phyloP scores from a whole-genome alignment of 306 rosid species.

The Prunus campanulata region DNA sequence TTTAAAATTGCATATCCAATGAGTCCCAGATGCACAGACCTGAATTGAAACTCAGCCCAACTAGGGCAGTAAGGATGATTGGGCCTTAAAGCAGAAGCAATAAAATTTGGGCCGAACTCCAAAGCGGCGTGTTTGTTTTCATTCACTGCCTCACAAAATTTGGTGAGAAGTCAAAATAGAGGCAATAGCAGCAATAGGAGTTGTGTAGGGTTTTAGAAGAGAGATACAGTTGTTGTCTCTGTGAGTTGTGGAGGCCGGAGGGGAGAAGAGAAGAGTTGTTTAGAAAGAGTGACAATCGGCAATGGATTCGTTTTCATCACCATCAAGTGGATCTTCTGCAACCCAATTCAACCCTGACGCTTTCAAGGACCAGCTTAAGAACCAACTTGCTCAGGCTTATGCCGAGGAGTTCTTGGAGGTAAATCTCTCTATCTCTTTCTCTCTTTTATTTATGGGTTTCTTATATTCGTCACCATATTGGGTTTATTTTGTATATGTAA shows the following conservation, averaged over 20 bases:
- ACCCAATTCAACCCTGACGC: conserved; percentile 49
- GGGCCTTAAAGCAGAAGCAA: neutral
- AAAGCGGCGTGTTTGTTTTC: neutral
- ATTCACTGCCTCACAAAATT: neutral
- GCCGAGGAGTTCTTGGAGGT: conserved; percentile 98
- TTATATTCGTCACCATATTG: neutral
- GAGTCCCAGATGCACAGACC: neutral
- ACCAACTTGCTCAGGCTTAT: conserved; percentile 84
- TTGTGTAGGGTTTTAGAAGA: conserved; percentile 18
- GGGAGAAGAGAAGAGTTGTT: neutral
- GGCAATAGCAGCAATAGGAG: neutral
- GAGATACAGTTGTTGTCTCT: neutral
- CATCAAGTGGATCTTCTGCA: conserved; percentile 41
- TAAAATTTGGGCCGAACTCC: neutral
- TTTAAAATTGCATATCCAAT: no score
- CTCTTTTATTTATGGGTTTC: neutral
- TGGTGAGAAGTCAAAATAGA: neutral
- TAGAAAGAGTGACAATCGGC: neutral
- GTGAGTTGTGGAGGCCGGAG: neutral
- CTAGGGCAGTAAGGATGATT: neutral
- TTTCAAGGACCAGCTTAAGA: conserved; percentile 75
- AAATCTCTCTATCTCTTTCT: neutral
- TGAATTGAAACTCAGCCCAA: neutral
- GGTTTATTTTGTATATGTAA: neutral
- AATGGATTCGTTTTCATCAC: conserved; percentile 84